Evolutionary conservation across 2,329 filamentous ascomycete species (phyloP).

Genomic region (Parastagonospora avenae): DNA sequence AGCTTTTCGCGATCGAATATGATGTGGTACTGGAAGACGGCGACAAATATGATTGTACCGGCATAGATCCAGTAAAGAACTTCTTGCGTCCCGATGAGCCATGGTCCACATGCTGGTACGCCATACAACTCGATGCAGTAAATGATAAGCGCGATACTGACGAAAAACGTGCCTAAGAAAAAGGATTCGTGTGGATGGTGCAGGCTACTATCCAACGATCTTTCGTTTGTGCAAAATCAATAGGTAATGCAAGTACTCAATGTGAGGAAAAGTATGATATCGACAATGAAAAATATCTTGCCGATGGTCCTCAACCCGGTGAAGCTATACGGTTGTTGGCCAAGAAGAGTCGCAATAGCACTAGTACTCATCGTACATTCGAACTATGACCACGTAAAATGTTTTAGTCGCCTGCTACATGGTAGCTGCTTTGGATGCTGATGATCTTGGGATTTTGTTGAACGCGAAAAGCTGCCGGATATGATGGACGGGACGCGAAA

Average conservation of each 20-base stretch:
- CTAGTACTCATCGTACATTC: constrained; percentile 76
- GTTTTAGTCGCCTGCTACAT: constrained; percentile 26
- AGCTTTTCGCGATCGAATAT: constrained; percentile 81
- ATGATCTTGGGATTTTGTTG: constrained; percentile 4
- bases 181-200: constrained; percentile 70
- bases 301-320: constrained; percentile 67
- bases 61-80: constrained; percentile 74
- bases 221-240: constrained; percentile 60
- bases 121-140: constrained; percentile 62
- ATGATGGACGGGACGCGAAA: constrained; percentile 4
- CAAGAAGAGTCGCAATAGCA: constrained; percentile 67
- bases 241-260: constrained; percentile 64
- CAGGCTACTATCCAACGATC: constrained; percentile 59
- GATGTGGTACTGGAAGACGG: constrained; percentile 98
- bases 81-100: constrained; percentile 63
- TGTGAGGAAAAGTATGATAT: constrained; percentile 66
- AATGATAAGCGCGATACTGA: constrained; percentile 57
- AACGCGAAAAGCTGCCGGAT: constrained; percentile 6
- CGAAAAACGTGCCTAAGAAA: constrained; percentile 74
- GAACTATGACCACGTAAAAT: constrained; percentile 65
- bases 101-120: constrained; percentile 60
- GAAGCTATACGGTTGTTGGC: constrained; percentile 64
- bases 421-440: constrained; percentile 14
- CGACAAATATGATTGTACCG: constrained; percentile 42
- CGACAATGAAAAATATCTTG: constrained; percentile 68